Base-by-base conservation (phyloP, 352 stramenopile species). In the Globisporangium acanthophoron region DNA sequence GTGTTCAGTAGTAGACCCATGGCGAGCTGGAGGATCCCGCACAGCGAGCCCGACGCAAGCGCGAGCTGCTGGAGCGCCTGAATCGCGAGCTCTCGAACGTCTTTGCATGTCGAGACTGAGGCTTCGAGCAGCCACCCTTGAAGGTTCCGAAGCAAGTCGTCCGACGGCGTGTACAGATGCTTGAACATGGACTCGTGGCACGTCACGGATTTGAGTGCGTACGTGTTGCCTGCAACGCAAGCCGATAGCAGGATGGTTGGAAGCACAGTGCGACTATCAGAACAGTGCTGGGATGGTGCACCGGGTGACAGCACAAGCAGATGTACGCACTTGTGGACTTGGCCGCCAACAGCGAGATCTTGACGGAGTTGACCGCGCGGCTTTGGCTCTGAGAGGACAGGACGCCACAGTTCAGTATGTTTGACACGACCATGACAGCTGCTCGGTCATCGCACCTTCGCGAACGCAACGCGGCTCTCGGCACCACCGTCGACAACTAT, bases 1-100 rank as follows among this genome's bases (percentile, higher is more conserved):
- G 73, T 55, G 58, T 89, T 89, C n/a, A 91, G 54, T 18, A 93
- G 55, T 7, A 95, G 60, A 3, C 66, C 74, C 1, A 70, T 76
- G n/a, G 80, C 77, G 7, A 96, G 46, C 24, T 90, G 76, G 20
- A 96, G 35, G 7, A 96, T 62, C 6, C 80, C 80, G 54, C 85
- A 94, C 11, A 96, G 66, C 4, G 86, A 96, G 13, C 86, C 86
- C 12, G 80, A 93, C 31, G 81, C 78, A 7, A 96, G 71, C 20
- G 75, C 67, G 27, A 96, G 35, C 21, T 70, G 76, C 46, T 92
- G 69, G 1, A 93, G 63, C 16, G 75, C 80, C 53, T 80, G 52
- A 8, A 92, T 58, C 0, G 84, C 76, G 3, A 87, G 69, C 53
- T 91, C 78, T 35, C 86, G 78, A 8, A 92, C 64, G 27, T 75